A percentile compares a stretch with the other conserved stretches of the same genome.
phyloP scores from a whole-genome alignment of 2,329 filamentous ascomycete genomes.

The Raffaelea albimanens region DNA sequence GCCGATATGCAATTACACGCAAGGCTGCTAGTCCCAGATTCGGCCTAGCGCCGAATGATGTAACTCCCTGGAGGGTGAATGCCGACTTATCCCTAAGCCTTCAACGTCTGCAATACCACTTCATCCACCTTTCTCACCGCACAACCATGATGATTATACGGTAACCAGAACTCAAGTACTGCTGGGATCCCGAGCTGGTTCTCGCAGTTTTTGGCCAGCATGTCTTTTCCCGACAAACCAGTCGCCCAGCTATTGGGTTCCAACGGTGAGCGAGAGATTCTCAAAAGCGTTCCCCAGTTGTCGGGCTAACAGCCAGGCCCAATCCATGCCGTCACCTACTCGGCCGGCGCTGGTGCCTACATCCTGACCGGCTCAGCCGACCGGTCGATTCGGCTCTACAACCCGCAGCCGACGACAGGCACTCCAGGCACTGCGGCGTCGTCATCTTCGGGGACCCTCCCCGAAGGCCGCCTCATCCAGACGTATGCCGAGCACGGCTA shows the following conservation, averaged over 20 bases:
- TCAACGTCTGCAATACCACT: too few relatives aligned
- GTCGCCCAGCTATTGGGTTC: constrained; percentile 48
- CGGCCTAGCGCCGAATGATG: too few relatives aligned
- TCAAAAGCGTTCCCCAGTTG: background rate
- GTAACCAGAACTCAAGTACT: too few relatives aligned
- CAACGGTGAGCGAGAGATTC: constrained; percentile 42
- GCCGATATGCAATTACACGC: too few relatives aligned
- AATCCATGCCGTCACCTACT: constrained; percentile 65
- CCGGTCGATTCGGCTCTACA: constrained; percentile 78
- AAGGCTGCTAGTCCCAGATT: too few relatives aligned
- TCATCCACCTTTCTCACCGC: too few relatives aligned
- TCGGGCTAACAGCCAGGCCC: constrained; percentile 40
- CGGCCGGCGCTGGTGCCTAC: constrained; percentile 62
- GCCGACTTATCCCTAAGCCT: too few relatives aligned
- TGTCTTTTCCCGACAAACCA: constrained; percentile 39
- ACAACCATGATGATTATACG: too few relatives aligned
- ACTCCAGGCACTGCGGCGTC: constrained; percentile 1
- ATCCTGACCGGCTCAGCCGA: constrained; percentile 82
- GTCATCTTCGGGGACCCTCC: constrained; percentile 16
- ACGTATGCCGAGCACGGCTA: constrained; percentile 87
- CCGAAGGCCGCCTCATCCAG: constrained; percentile 62
- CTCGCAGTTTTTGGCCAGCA: constrained; percentile 12
- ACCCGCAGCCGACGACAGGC: constrained; percentile 48
- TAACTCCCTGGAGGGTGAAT: too few relatives aligned
- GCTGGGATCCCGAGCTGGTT: too few relatives aligned